These are phyloP conservation scores for Globisporangium abappressorium DNA, from an alignment of 352 stramenopile genomes.

Conservation along the genomic window DNA sequence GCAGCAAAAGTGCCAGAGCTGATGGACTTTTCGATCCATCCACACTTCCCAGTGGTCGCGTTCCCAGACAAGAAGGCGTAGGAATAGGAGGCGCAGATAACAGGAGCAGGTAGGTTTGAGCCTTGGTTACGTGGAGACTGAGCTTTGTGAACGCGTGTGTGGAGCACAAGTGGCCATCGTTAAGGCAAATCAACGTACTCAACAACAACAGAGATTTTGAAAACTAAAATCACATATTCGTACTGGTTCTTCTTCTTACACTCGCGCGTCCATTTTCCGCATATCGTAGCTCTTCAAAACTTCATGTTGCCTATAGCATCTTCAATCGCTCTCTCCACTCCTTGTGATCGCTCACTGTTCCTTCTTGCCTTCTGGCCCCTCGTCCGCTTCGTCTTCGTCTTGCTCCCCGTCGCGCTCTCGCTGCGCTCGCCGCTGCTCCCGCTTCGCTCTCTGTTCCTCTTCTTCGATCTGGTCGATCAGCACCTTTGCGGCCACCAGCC, in stretches of 20 bases:
- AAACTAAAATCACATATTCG: conserved; percentile 5
- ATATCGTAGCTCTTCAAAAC: not conserved
- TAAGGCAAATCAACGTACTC: not conserved
- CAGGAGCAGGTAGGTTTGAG: not conserved
- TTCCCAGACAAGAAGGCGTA: conserved; percentile 29
- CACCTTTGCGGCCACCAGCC: conserved; percentile 55
- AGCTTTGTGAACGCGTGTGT: not conserved
- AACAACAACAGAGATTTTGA: conserved; percentile 2
- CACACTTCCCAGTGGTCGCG: conserved; percentile 63
- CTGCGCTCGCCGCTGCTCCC: conserved; percentile 15
- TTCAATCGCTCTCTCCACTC: too few species aligned
- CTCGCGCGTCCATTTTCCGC: not conserved
- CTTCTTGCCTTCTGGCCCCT: conserved; percentile 20
- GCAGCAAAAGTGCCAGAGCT: conserved; percentile 22
- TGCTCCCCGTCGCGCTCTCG: conserved; percentile 23
- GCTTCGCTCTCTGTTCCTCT: conserved; percentile 35
- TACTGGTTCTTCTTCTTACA: not conserved
- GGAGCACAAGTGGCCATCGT: not conserved
- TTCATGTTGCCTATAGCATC: not conserved
- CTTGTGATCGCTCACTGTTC: conserved; percentile 8
- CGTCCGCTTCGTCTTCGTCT: conserved; percentile 1
- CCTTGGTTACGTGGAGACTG: not conserved
- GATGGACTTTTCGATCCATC: conserved; percentile 66
- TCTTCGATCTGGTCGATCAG: conserved; percentile 56
- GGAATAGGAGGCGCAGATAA: not conserved